Percentiles rank a stretch among this genome's conserved stretches.
Conservation (phyloP, 163 green algal genomes). For the Scenedesmus sp. region DNA sequence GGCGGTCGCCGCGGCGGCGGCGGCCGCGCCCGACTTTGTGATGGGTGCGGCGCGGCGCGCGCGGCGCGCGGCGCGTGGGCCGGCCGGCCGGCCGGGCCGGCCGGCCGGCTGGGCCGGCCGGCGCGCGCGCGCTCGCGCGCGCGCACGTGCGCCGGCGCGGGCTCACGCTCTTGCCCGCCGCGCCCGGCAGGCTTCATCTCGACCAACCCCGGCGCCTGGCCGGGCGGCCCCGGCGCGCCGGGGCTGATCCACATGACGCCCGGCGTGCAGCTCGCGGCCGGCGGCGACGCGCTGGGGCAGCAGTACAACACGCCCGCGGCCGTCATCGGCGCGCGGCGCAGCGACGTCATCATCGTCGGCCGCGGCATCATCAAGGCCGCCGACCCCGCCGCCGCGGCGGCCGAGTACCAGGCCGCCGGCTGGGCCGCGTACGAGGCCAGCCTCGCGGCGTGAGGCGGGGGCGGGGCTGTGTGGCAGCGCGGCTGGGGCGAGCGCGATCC, state of each 20-base stretch:
- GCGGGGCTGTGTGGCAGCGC: background rate
- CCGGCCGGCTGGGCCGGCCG: too few species aligned
- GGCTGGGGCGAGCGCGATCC: background rate
- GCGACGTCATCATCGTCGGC: slow-evolving; percentile 99
- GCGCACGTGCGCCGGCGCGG: too few species aligned
- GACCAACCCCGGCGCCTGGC: slow-evolving; percentile 86
- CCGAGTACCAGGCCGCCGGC: slow-evolving; percentile 86
- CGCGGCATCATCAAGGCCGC: slow-evolving; percentile 92
- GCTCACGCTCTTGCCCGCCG: too few species aligned
- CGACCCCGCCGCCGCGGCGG: slow-evolving; percentile 80
- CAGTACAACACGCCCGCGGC: slow-evolving; percentile 96
- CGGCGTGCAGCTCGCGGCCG: slow-evolving; percentile 92
- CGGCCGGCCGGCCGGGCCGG: too few species aligned
- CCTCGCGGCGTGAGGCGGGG: slow-evolving; percentile 30
- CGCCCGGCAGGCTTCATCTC: slow-evolving; percentile 99
- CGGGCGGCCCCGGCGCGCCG: slow-evolving; percentile 58
- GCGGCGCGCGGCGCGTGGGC: too few species aligned
- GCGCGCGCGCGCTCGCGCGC: too few species aligned
- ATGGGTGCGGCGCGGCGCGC: too few species aligned
- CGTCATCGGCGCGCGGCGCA: slow-evolving; percentile 87
- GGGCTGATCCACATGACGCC: slow-evolving; percentile 99
- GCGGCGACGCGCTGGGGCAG: slow-evolving; percentile 91
- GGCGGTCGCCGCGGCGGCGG: slow-evolving; percentile 78
- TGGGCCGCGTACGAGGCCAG: slow-evolving; percentile 88
- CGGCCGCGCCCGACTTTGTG: slow-evolving; percentile 91